phyloP scores from a whole-genome alignment of 2,329 filamentous ascomycete genomes.

The Coniochaeta sp. region DNA sequence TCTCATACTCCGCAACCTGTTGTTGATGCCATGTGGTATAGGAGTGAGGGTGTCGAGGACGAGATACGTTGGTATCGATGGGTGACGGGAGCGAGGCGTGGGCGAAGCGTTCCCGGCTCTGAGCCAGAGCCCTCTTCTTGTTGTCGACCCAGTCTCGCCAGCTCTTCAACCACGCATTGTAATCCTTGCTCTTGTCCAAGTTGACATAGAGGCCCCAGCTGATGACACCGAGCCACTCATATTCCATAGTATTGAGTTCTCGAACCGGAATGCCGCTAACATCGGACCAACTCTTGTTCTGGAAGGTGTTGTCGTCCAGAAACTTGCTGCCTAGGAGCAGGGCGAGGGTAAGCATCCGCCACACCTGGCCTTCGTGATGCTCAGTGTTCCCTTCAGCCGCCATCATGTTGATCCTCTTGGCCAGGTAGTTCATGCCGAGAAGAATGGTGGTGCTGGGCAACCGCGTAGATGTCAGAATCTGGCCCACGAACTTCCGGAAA shows the following conservation, averaged over 20 bases:
- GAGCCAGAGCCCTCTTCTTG: slow-evolving; percentile 46
- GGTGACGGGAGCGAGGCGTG: slow-evolving; percentile 40
- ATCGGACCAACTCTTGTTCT: slow-evolving; percentile 94
- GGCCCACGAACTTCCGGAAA: slow-evolving; percentile 86
- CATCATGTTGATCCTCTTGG: slow-evolving; percentile 73
- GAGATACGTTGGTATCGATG: slow-evolving; percentile 33
- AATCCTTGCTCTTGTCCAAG: slow-evolving; percentile 67
- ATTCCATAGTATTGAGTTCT: slow-evolving; percentile 80
- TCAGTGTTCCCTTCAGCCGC: slow-evolving; percentile 48
- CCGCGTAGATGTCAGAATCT: slow-evolving; percentile 84
- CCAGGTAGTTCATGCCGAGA: slow-evolving; percentile 82
- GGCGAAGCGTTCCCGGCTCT: slow-evolving; percentile 40
- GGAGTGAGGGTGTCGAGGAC: slow-evolving; percentile 25
- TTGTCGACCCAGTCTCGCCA: slow-evolving; percentile 51
- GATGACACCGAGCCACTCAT: slow-evolving; percentile 80
- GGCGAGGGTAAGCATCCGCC: slow-evolving; percentile 79
- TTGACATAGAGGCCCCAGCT: slow-evolving; percentile 83
- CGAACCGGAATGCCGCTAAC: slow-evolving; percentile 82
- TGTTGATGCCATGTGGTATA: slow-evolving; percentile 44
- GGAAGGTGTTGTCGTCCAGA: slow-evolving; percentile 93
- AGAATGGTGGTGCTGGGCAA: slow-evolving; percentile 88
- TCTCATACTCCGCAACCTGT: slow-evolving; percentile 48
- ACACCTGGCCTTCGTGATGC: slow-evolving; percentile 64
- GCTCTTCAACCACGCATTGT: slow-evolving; percentile 54
- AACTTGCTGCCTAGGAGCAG: slow-evolving; percentile 91